Evolutionary conservation across 192 early-diverging fungal genomes (phyloP), one percentile per base, ranked within the genome.

Genomic region (Gigaspora rosea): DNA sequence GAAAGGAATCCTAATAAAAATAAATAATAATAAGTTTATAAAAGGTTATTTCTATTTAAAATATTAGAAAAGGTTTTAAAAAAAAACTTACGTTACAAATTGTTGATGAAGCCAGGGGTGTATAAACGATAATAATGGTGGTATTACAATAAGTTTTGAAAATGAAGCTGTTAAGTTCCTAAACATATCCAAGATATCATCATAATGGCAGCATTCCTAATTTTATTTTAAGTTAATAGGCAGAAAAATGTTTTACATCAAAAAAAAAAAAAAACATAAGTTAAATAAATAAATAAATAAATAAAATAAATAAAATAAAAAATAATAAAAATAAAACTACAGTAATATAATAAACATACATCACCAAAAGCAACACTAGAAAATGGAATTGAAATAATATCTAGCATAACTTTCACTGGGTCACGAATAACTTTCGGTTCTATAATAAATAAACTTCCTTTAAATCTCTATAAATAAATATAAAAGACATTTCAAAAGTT

Each of bases 271-370:
- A 27, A 63, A 4, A 15, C n/a, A n/a, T n/a, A n/a, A n/a, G n/a
- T n/a, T n/a, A n/a, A n/a, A 62, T 33, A 62, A 8, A 62, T 62
- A 63, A 32, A n/a, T n/a, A 64, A 64, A 64, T 15, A 64, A 22
- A 27, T 65, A 13, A 33, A 27, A 27, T 27, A 27, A 27, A 27
- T 27, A 1, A 27, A 27, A 27, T 27, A 27, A 27, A 27, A 27
- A 1, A 27, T 27, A 27, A 27, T 27, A 27, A 27, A 27, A 27
- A 27, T 1, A 27, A 27, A 0, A 27, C 1, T 27, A 27, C 27
- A 27, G 27, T 41, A 65, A 16, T n/a, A n/a, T 35, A 10, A 41
- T 48, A 49, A 36, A 68, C 33, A 36, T 68, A 68, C 66, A 16
- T 68, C 66, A 20, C 66, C 66, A 68, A 68, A 27, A 8, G 41